Evolutionary conservation across 1,139 yeast genomes (phyloP).

Genomic region (Kodamaea derodonti): DNA sequence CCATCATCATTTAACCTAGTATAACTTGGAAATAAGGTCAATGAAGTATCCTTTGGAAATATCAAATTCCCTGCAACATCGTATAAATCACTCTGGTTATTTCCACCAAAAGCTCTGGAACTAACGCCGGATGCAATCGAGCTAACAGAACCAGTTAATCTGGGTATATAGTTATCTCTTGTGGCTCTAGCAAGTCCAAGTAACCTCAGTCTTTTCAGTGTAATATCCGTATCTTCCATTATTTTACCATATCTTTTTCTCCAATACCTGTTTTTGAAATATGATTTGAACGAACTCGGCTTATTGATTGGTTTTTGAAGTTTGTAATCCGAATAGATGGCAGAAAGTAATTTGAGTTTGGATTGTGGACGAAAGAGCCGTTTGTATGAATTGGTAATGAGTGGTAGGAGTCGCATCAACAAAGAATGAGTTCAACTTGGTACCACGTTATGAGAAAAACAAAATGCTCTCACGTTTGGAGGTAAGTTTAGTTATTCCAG

Average conservation of each 20-base stretch:
- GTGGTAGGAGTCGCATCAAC: too few relatives aligned
- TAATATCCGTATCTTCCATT: constrained; percentile 5
- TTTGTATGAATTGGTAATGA: constrained; percentile 2
- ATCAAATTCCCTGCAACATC: constrained; percentile 32
- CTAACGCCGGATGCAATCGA: constrained; percentile 50
- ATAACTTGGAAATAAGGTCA: constrained; percentile 61
- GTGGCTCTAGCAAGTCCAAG: constrained; percentile 53
- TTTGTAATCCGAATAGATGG: constrained; percentile 10
- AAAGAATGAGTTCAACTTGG: too few relatives aligned
- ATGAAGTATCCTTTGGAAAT: constrained; percentile 36
- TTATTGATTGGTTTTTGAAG: constrained; percentile 4
- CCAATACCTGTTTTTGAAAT: constrained; percentile 1
- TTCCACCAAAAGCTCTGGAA: constrained; percentile 29
- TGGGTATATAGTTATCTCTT: constrained; percentile 55
- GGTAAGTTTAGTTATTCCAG: too few relatives aligned
- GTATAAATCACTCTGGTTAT: constrained; percentile 21
- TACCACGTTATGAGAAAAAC: too few relatives aligned
- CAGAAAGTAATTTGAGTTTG: constrained; percentile 3
- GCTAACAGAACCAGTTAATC: constrained; percentile 43
- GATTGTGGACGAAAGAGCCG: constrained; percentile 5
- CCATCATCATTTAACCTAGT: constrained; percentile 33
- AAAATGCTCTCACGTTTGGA: too few relatives aligned
- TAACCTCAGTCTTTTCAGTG: constrained; percentile 32
- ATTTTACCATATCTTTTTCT: background rate
- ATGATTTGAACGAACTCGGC: constrained; percentile 1